These are phyloP conservation scores for Cyclaneusma minus DNA, from an alignment of 2,329 filamentous ascomycete species.

Conservation along the genomic window DNA sequence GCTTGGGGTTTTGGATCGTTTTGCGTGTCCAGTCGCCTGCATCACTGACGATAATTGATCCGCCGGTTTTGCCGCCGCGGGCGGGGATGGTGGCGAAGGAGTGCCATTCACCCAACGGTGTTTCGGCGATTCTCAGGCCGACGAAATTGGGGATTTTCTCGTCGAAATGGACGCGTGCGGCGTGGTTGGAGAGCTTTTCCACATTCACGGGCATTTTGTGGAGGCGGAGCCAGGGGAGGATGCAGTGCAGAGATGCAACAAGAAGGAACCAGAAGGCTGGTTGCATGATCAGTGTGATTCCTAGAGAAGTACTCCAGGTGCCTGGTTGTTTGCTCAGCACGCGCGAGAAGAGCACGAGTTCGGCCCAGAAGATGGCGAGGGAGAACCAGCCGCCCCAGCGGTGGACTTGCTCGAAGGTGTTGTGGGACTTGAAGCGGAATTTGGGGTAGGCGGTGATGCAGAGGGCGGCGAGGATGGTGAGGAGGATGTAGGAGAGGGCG, in stretches of 20 bases:
- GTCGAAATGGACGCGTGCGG: slow-evolving; percentile 36
- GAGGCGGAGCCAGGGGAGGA: slow-evolving; percentile 43
- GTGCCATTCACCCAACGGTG: slow-evolving; percentile 38
- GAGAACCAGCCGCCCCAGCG: slow-evolving; percentile 39
- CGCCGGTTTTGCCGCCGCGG: slow-evolving; percentile 23
- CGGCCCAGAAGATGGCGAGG: slow-evolving; percentile 31
- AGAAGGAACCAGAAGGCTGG: slow-evolving; percentile 43
- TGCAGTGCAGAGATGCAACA: slow-evolving; percentile 31
- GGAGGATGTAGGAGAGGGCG: slow-evolving; percentile 16
- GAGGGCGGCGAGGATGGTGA: slow-evolving; percentile 30
- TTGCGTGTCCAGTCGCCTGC: slow-evolving; percentile 42
- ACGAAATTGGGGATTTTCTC: slow-evolving; percentile 26
- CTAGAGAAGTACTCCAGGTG: slow-evolving; percentile 3
- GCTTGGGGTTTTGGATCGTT: slow-evolving; percentile 33
- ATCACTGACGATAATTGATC: slow-evolving; percentile 37
- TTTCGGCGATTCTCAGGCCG: slow-evolving; percentile 29
- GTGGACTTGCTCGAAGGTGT: slow-evolving; percentile 40
- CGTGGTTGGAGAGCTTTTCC: slow-evolving; percentile 39
- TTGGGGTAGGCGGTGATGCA: slow-evolving; percentile 32
- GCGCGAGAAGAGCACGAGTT: slow-evolving; percentile 24
- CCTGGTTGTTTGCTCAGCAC: slow-evolving; percentile 8
- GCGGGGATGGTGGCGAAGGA: slow-evolving; percentile 41
- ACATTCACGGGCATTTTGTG: slow-evolving; percentile 34
- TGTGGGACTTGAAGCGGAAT: slow-evolving; percentile 33
- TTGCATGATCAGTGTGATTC: slow-evolving; percentile 8